These are phyloP conservation scores for Collybiopsis luxurians DNA, from an alignment of 768 basidiomycete species.

Conservation along the genomic window DNA sequence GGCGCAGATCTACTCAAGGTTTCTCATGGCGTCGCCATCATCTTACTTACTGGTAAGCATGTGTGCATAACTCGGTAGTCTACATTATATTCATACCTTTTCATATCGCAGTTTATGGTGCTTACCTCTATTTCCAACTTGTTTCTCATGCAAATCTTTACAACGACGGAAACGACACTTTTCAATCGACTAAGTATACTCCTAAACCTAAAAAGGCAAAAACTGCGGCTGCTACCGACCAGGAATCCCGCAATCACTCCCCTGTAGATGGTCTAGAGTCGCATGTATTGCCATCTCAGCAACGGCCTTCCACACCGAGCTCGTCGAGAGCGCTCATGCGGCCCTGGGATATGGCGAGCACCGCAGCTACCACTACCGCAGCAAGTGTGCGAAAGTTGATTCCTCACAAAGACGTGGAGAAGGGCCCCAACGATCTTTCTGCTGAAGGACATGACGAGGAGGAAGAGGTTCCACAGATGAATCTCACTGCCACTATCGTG, in stretches of 20 bases:
- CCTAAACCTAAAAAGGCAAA: constrained; percentile 16
- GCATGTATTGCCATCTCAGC: neutral
- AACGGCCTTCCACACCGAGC: neutral
- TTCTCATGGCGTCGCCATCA: constrained; percentile 65
- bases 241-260: neutral
- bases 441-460: constrained; percentile 25
- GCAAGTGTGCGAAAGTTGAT: neutral
- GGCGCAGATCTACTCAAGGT: constrained; percentile 52
- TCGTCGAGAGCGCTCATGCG: neutral
- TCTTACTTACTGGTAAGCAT: neutral
- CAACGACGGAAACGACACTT: constrained; percentile 32
- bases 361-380: neutral
- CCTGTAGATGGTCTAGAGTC: neutral
- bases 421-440: neutral
- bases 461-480: constrained; percentile 36
- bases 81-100: neutral
- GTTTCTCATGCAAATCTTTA: constrained; percentile 54
- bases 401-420: neutral
- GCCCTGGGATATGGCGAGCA: neutral
- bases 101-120: constrained; percentile 49
- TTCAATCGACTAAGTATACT: constrained; percentile 33
- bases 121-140: constrained; percentile 56
- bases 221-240: neutral
- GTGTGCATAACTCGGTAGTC: neutral
- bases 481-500: constrained; percentile 34